Base-by-base conservation (phyloP, 75 land plant genomes). In the Selaginella moellendorffii region DNA sequence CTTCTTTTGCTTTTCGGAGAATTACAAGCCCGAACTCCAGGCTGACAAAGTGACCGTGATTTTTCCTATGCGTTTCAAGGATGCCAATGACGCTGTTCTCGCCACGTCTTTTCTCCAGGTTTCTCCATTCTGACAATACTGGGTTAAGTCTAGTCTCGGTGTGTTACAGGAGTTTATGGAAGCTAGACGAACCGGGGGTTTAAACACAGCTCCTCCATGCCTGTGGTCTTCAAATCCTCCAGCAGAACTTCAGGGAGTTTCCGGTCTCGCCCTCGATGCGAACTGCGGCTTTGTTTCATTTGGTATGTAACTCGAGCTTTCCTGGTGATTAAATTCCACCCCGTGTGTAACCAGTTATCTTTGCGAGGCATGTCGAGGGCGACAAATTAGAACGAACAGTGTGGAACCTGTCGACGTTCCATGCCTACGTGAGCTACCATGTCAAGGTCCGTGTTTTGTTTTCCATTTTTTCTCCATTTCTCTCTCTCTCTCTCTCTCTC, bases 371-470 rank as follows among this genome's bases (percentile, higher is more conserved):
- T 75, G 96, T 93, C 19, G 96, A 88, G 59, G 85, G 83, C 51
- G 80, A 78, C 54, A 93, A 83, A 64, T 68, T 93, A 76, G 98
- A 93, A 60, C 79, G 68, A 67, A 83, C 82, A 19, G 90, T 83
- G 31, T 88, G 98, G 98, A 83, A 74, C 67, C 77, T 93, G 30
- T 85, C 80, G 60, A 85, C 90, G 28, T 93, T 93, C 71, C 86
- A 85, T 77, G 96, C 98, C 22, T 93, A 88, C 73, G 98, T 89
- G 63, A 93, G 84, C 70, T 93, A 93, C 69, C 98, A 93, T 80
- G 82, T 90, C 54, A 90, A 90, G 84, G 97, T 90, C 64, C 27
- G 74, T n/a, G n/a, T 24, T 26, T n/a, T 65, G 23, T 10, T n/a
- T n/a, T n/a, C n/a, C n/a, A n/a, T n/a, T n/a, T n/a, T n/a, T n/a